These are phyloP conservation scores for Lentithecium fluviatile DNA, from an alignment of 495 filamentous ascomycete genomes.

Conservation along the genomic window DNA sequence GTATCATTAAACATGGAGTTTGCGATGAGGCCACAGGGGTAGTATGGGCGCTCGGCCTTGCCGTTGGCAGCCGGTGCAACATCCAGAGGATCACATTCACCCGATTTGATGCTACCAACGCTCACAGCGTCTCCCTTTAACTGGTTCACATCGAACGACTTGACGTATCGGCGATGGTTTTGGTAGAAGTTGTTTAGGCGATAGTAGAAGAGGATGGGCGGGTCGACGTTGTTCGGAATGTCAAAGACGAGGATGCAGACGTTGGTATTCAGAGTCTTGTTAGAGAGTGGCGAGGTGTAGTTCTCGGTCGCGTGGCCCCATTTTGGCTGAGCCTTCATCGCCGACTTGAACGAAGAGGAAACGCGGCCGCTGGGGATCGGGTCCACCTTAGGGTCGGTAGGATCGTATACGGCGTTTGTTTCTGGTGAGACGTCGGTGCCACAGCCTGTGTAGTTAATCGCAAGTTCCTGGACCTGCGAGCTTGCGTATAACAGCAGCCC, in stretches of 20 bases:
- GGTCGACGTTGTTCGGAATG: slow-evolving; percentile 71
- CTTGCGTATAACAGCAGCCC: slow-evolving; percentile 82
- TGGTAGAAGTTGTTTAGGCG: slow-evolving; percentile 98
- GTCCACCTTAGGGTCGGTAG: not conserved
- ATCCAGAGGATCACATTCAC: slow-evolving; percentile 73
- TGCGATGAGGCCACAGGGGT: slow-evolving; percentile 93
- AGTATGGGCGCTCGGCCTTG: slow-evolving; percentile 59
- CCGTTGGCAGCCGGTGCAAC: slow-evolving; percentile 45
- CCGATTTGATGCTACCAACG: slow-evolving; percentile 58
- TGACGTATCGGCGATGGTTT: slow-evolving; percentile 95
- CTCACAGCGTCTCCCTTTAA: slow-evolving; percentile 69
- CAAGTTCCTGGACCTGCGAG: slow-evolving; percentile 83
- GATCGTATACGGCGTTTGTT: slow-evolving; percentile 26
- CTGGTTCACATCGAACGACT: slow-evolving; percentile 80
- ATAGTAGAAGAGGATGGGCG: slow-evolving; percentile 90
- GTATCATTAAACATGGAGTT: slow-evolving; percentile 98
- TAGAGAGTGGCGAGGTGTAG: slow-evolving; percentile 8
- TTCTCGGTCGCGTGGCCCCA: slow-evolving; percentile 25
- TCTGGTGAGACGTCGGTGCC: slow-evolving; percentile 48
- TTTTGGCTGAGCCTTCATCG: slow-evolving; percentile 30
- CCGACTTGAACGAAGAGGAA: slow-evolving; percentile 63
- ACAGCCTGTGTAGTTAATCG: slow-evolving; percentile 87
- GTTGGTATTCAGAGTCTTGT: slow-evolving; percentile 10
- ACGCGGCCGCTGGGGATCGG: slow-evolving; percentile 52
- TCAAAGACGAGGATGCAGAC: slow-evolving; percentile 71